A percentile compares a stretch with the other conserved stretches of the same genome.
Conservation (phyloP, 2,329 filamentous ascomycete genomes). For the Colletotrichum cereale region DNA sequence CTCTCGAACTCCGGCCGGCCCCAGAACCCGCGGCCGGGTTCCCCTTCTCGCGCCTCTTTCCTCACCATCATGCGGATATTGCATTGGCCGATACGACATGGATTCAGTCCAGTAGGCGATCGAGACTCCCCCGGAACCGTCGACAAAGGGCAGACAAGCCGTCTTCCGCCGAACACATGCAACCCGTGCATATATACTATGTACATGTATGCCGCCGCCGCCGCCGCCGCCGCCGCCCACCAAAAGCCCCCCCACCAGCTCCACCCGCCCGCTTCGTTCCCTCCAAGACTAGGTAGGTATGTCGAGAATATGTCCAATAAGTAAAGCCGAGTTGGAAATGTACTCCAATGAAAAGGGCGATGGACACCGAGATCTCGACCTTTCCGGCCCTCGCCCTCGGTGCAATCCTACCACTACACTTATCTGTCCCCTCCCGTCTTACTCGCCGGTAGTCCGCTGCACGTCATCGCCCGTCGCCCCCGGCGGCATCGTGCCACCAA, state of each 20-base stretch:
- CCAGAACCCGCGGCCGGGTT: constrained; percentile 14
- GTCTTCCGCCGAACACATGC: neutral
- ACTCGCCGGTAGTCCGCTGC: constrained; percentile 28
- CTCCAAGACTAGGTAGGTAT: neutral
- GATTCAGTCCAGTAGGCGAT: neutral
- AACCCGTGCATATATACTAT: neutral
- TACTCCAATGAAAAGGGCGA: neutral
- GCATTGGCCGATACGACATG: neutral
- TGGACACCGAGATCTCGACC: neutral
- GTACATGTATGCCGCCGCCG: neutral
- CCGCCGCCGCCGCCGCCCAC: too few relatives aligned
- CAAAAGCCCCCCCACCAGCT: neutral
- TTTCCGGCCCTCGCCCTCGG: neutral
- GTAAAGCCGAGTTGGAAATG: too few relatives aligned
- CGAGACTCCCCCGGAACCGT: neutral
- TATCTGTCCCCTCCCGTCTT: neutral
- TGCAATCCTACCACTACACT: neutral
- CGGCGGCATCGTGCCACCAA: neutral
- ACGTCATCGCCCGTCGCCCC: constrained; percentile 27
- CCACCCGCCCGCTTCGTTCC: neutral
- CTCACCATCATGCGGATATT: neutral
- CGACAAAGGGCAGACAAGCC: neutral
- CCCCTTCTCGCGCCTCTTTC: neutral
- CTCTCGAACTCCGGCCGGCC: neutral
- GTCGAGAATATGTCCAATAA: neutral